Percentiles rank a stretch among this genome's conserved stretches.
phyloP scores from a whole-genome alignment of 345 rosid species.

The Raphanus sativus region DNA sequence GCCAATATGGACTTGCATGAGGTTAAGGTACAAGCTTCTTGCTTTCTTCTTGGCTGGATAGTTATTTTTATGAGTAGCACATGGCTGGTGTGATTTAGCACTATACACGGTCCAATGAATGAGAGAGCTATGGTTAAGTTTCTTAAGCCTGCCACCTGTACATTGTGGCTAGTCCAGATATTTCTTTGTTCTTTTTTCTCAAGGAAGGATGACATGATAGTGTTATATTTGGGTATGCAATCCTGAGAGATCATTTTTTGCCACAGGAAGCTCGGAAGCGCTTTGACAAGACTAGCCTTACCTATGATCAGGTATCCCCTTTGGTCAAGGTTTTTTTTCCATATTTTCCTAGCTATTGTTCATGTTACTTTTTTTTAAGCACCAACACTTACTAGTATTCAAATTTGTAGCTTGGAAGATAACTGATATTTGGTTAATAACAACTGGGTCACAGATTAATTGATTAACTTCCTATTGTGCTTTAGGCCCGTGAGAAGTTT shows the following conservation, averaged over 20 bases:
- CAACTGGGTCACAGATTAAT: background rate
- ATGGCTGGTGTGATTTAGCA: background rate
- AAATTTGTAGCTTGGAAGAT: slow-evolving; percentile 13
- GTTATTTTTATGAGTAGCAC: background rate
- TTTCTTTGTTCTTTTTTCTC: slow-evolving; percentile 2
- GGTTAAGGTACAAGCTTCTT: slow-evolving; percentile 71
- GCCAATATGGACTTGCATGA: slow-evolving; percentile 83
- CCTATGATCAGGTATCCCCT: slow-evolving; percentile 80
- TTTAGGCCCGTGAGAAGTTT: slow-evolving; percentile 95
- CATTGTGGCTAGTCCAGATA: slow-evolving; percentile 19
- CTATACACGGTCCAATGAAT: background rate
- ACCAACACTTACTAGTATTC: background rate
- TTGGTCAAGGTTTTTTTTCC: too few relatives aligned
- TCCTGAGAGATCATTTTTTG: slow-evolving; percentile 38
- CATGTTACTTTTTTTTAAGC: background rate
- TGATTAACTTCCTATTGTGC: slow-evolving; percentile 15
- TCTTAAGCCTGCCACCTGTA: background rate
- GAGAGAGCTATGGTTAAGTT: background rate
- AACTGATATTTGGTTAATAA: background rate
- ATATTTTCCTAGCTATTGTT: background rate
- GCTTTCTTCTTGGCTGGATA: slow-evolving; percentile 17
- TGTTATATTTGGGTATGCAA: slow-evolving; percentile 7
- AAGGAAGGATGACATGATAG: background rate
- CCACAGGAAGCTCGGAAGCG: slow-evolving; percentile 93
- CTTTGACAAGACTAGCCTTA: slow-evolving; percentile 93